phyloP scores from a whole-genome alignment of 768 basidiomycete genomes.

The Leucosporidium scottii region DNA sequence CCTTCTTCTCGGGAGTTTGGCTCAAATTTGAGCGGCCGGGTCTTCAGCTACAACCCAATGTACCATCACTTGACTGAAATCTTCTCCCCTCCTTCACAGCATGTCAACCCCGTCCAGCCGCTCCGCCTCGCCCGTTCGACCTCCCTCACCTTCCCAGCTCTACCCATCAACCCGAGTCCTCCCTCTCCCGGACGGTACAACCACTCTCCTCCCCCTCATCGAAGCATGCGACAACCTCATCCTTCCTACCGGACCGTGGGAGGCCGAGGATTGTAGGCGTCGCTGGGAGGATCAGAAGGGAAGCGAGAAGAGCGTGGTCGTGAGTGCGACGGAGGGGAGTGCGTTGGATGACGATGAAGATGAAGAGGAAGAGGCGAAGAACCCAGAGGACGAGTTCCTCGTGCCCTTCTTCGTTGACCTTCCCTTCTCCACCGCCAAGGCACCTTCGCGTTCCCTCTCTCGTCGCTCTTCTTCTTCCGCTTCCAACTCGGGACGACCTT shows the following conservation, averaged over 20 bases:
- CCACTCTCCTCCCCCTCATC: constrained; percentile 53
- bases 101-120: no score
- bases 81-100: no score
- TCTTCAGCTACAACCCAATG: no score
- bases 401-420: constrained; percentile 33
- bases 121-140: no score
- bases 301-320: no score
- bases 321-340: no score
- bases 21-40: no score
- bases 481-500: constrained; percentile 37
- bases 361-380: not conserved
- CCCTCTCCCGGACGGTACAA: constrained; percentile 26
- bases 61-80: no score
- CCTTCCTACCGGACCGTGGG: constrained; percentile 41
- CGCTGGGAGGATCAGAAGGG: constrained; percentile 39
- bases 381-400: constrained; percentile 27
- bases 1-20: no score
- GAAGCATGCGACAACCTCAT: constrained; percentile 66
- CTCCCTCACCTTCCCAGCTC: no score
- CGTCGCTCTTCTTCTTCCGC: constrained; percentile 47
- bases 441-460: not conserved
- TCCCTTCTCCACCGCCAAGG: constrained; percentile 5
- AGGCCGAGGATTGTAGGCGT: constrained; percentile 39
- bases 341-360: constrained; percentile 1
- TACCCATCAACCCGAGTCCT: not conserved